These are phyloP conservation scores for Phytophthora pseudosyringae DNA, from an alignment of 352 stramenopile genomes.

Conservation along the genomic window DNA sequence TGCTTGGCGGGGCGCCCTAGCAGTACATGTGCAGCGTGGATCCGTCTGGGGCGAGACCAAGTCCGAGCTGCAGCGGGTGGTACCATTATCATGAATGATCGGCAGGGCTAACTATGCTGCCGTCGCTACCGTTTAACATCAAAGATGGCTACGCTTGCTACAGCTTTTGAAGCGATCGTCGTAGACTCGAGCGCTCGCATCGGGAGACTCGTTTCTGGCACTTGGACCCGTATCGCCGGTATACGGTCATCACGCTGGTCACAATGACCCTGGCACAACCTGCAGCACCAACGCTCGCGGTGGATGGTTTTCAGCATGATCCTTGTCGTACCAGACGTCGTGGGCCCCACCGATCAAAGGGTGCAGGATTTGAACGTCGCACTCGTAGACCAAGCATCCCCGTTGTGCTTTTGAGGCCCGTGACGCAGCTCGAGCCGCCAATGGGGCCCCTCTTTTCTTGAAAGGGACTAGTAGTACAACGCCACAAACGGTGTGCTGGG, in stretches of 20 bases:
- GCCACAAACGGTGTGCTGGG: background rate
- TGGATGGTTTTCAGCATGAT: background rate
- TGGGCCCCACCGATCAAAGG: background rate
- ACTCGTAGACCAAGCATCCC: conserved; percentile 3
- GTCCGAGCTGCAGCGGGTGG: too few species aligned
- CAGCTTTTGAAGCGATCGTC: too few species aligned
- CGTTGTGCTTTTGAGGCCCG: background rate
- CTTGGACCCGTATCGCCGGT: background rate
- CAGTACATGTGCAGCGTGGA: too few species aligned
- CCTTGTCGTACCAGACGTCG: conserved; percentile 16
- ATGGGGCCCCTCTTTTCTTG: conserved; percentile 2
- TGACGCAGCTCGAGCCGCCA: conserved; percentile 22
- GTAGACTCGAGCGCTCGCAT: background rate
- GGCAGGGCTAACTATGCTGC: too few species aligned
- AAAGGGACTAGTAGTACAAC: background rate
- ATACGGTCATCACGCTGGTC: too few species aligned
- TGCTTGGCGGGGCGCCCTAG: too few species aligned
- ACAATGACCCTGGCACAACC: too few species aligned
- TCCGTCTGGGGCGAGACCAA: too few species aligned
- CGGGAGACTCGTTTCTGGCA: background rate
- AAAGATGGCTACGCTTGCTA: too few species aligned
- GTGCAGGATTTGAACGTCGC: too few species aligned
- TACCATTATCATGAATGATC: too few species aligned
- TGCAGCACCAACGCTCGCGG: background rate
- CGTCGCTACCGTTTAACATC: too few species aligned